phyloP scores from a whole-genome alignment of 371 early-diverging fungal species.

The Funneliformis caledonium region DNA sequence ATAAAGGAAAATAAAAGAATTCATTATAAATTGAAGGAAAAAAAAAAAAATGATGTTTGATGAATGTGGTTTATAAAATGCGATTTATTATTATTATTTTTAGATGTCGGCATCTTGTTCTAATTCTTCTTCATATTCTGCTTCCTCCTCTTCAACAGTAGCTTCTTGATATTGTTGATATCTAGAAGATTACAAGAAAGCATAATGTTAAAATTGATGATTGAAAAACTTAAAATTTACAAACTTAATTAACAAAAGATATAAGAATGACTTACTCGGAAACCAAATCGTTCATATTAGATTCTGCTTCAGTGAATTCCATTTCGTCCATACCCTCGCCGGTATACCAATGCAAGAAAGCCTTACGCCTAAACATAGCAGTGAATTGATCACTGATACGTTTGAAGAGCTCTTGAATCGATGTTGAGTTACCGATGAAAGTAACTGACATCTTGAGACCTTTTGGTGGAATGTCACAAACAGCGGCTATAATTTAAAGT shows the following conservation, averaged over 20 bases:
- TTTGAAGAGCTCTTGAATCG: slow-evolving; percentile 98
- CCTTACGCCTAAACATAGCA: slow-evolving; percentile 95
- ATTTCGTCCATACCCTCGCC: slow-evolving; percentile 98
- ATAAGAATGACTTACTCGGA: slow-evolving; percentile 63
- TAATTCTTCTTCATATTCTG: slow-evolving; percentile 67
- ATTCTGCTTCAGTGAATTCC: slow-evolving; percentile 95
- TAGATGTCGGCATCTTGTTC: slow-evolving; percentile 55
- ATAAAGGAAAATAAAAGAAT: no score
- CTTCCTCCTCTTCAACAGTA: slow-evolving; percentile 75
- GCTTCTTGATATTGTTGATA: slow-evolving; percentile 99
- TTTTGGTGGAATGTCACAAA: slow-evolving; percentile 97
- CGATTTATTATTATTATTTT: neutral
- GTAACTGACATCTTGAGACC: slow-evolving; percentile 98
- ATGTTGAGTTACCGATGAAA: slow-evolving; percentile 99
- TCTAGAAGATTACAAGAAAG: slow-evolving; percentile 24
- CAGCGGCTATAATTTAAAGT: slow-evolving; percentile 61
- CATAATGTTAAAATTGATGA: neutral
- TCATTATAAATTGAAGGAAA: no score
- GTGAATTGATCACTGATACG: slow-evolving; percentile 97
- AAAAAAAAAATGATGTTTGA: no score
- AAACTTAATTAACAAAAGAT: neutral
- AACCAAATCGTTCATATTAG: slow-evolving; percentile 95
- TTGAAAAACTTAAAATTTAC: neutral
- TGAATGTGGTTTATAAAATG: no score
- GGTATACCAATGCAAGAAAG: slow-evolving; percentile 98